phyloP scores from a whole-genome alignment of 2,329 filamentous ascomycete species.

The Zymoseptoria pseudotritici region DNA sequence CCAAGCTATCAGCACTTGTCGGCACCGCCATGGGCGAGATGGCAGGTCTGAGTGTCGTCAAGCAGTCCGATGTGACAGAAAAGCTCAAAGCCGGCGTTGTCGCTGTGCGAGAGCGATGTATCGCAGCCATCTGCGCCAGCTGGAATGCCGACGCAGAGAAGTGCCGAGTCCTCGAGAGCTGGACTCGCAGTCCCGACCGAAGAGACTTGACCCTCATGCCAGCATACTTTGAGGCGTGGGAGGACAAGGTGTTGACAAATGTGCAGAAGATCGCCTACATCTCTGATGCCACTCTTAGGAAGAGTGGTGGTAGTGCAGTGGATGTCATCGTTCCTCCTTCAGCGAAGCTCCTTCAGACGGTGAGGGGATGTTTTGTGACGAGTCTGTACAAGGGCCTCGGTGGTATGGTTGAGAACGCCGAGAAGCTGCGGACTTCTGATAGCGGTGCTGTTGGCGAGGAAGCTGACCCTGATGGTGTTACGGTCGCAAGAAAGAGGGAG shows the following conservation, averaged over 20 bases:
- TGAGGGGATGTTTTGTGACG: constrained; percentile 84
- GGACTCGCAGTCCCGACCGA: constrained; percentile 74
- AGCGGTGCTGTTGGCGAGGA: constrained; percentile 41
- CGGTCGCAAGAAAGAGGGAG: constrained; percentile 21
- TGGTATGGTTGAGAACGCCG: constrained; percentile 91
- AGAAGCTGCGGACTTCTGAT: neutral
- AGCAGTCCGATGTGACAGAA: constrained; percentile 47
- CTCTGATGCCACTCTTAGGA: constrained; percentile 64
- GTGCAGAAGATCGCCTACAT: constrained; percentile 97
- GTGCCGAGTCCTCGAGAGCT: constrained; percentile 87
- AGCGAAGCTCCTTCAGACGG: constrained; percentile 80
- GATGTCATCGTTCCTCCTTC: constrained; percentile 82
- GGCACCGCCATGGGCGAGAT: constrained; percentile 84
- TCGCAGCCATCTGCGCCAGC: constrained; percentile 75
- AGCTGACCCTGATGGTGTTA: constrained; percentile 45
- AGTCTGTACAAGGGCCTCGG: constrained; percentile 90
- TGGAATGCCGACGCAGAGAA: constrained; percentile 94
- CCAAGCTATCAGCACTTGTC: constrained; percentile 71
- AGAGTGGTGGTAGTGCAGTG: constrained; percentile 53
- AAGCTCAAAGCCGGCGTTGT: constrained; percentile 68
- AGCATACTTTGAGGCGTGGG: constrained; percentile 74
- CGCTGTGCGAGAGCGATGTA: constrained; percentile 72
- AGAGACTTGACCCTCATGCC: constrained; percentile 90
- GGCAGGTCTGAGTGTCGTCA: constrained; percentile 63
- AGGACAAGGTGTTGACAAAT: constrained; percentile 70